phyloP scores from a whole-genome alignment of 768 basidiomycete species.

The Amanita pallidorosea region DNA sequence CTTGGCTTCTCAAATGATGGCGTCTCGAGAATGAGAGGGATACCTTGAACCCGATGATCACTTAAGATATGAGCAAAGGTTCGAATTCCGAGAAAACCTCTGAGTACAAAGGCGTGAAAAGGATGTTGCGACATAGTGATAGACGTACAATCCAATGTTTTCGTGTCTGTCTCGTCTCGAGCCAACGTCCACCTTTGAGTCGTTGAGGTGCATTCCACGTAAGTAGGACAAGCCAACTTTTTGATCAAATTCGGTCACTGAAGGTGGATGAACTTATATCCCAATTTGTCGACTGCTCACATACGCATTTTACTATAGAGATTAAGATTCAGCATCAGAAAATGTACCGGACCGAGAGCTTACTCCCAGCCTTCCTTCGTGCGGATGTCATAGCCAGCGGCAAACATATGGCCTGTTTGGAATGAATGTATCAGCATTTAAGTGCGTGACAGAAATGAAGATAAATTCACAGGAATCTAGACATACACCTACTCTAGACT shows the following conservation, averaged over 20 bases:
- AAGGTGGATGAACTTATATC: not conserved
- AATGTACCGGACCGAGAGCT: conserved; percentile 16
- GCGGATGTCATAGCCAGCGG: conserved; percentile 72
- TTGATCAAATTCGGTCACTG: conserved; percentile 57
- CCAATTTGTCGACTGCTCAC: not conserved
- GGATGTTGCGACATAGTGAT: not conserved
- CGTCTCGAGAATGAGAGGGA: conserved; percentile 80
- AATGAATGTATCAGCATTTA: not conserved
- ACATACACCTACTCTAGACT: conserved; percentile 69
- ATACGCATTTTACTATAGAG: conserved; percentile 16
- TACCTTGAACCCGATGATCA: conserved; percentile 54
- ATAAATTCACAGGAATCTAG: conserved; percentile 67
- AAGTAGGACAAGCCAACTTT: conserved; percentile 65
- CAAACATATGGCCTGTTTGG: not conserved
- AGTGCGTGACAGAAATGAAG: not conserved
- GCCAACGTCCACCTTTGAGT: conserved; percentile 55
- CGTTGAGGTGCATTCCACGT: conserved; percentile 79
- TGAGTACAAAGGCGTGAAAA: conserved; percentile 14
- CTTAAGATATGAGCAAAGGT: conserved; percentile 58
- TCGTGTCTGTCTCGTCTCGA: conserved; percentile 75
- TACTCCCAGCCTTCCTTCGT: conserved; percentile 64
- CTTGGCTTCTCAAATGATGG: conserved; percentile 51
- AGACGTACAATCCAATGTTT: conserved; percentile 70
- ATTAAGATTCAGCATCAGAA: not conserved
- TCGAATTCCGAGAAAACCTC: conserved; percentile 55